Evolutionary conservation across 1,284 basidiomycete species (phyloP).

Genomic region (Veloporphyrellus conicus): DNA sequence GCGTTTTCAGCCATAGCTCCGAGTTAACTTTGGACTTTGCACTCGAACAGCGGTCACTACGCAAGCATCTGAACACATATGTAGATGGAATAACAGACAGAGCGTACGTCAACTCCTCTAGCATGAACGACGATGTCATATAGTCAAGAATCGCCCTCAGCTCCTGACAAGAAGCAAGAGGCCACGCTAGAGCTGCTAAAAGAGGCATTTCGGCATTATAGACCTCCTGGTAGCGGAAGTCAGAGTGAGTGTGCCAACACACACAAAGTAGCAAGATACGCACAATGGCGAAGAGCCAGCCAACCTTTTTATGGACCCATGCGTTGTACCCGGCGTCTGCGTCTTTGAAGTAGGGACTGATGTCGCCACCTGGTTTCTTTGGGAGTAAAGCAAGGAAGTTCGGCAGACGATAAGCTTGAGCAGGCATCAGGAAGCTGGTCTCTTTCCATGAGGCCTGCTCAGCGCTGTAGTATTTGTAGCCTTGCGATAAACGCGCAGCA

Average conservation of each 20-base stretch:
- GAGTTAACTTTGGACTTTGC: constrained; percentile 8
- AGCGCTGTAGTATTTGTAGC: constrained; percentile 17
- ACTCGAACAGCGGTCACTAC: constrained; percentile 21
- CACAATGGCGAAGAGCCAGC: constrained; percentile 24
- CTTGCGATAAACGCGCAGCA: neutral
- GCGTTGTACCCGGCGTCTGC: constrained; percentile 22
- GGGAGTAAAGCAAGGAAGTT: constrained; percentile 25
- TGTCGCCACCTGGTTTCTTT: constrained; percentile 27
- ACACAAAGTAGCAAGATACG: constrained; percentile 1
- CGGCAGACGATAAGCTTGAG: constrained; percentile 22
- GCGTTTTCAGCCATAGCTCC: constrained; percentile 17
- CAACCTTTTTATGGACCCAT: constrained; percentile 27
- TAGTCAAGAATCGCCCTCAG: constrained; percentile 29
- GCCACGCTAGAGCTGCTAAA: constrained; percentile 26
- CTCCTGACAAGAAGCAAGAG: constrained; percentile 21
- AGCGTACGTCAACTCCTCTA: constrained; percentile 32
- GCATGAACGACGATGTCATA: constrained; percentile 33
- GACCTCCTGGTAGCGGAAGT: constrained; percentile 22
- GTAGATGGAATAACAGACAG: neutral
- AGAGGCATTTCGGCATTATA: constrained; percentile 30
- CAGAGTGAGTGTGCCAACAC: neutral
- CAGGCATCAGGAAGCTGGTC: constrained; percentile 14
- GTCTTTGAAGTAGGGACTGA: constrained; percentile 26
- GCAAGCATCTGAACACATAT: neutral
- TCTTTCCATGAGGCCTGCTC: neutral